Base-by-base conservation (phyloP, 2,329 filamentous ascomycete species). In the Monosporascus ibericus region DNA sequence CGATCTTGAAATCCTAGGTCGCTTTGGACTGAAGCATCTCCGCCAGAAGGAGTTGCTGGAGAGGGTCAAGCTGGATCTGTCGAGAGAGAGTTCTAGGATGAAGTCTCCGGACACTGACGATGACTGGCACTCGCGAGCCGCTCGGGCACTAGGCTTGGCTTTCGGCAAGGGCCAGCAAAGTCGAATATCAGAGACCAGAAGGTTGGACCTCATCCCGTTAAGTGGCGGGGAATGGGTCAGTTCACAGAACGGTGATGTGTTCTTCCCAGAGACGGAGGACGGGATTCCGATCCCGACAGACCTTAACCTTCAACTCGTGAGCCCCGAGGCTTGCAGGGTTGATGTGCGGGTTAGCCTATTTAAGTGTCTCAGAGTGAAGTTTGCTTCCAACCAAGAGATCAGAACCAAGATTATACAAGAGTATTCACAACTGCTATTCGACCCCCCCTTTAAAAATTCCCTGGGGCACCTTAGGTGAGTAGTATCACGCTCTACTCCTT, bases 61-160 rank as follows among this genome's bases (percentile, higher is more conserved):
- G 18, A 52, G 49, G 22, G 42, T 58, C 3, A 46, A 37, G 24
- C 49, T 47, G 25, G 55, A 62, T 44, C 40, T 60, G 6, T 40
- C 25, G 38, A 39, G 34, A 15, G 36, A 30, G 17, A 20, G 15
- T 37, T 62, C 56, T 22, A 53, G 49, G 55, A 53, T 60, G 38
- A 60, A 55, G 49, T 58, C 57, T n/a, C 47, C 56, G 3, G 15
- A 39, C 25, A 60, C 51, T n/a, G 49, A 37, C 44, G 52, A 60
- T 2, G 48, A 49, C 25, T 64, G 61, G 60, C 56, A 60, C 50
- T 48, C 48, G 5, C 48, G 48, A 25, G 48, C 48, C 50, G 64
- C 59, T 53, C 48, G 57, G 58, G 30, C 61, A 7, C 38, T 65
- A 1, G 50, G 54, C 9, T 1, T 0, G 0, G 22, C 30, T 8